These are phyloP conservation scores for Carex littledalei DNA, from an alignment of 176 grass and related monocot species.

Conservation along the genomic window DNA sequence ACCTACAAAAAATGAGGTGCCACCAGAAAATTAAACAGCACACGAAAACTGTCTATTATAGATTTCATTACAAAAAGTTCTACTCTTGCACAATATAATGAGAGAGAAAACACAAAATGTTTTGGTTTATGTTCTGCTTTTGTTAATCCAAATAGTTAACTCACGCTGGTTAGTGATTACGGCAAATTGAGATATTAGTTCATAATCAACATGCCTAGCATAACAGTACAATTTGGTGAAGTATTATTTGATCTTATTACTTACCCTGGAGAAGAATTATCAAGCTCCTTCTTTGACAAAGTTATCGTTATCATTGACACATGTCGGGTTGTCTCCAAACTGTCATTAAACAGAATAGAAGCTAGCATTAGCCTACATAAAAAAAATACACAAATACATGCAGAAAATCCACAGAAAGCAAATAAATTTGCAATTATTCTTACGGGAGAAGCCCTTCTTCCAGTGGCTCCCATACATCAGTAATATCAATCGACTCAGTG, in stretches of 20 bases:
- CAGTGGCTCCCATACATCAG: conserved; percentile 86
- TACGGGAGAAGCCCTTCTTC: conserved; percentile 94
- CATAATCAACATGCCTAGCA: background rate
- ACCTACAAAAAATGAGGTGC: conserved; percentile 33
- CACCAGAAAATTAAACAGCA: conserved; percentile 5
- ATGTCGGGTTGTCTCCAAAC: conserved; percentile 77
- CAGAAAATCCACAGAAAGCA: background rate
- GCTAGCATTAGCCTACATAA: conserved; percentile 8
- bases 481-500: conserved; percentile 75
- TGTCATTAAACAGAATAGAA: conserved; percentile 25
- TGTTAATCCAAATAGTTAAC: background rate
- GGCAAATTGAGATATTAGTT: background rate
- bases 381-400: conserved; percentile 14
- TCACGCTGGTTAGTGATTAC: background rate
- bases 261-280: conserved; percentile 76
- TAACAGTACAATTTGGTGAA: background rate
- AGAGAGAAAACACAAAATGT: background rate
- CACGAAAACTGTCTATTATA: background rate
- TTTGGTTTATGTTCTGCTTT: background rate
- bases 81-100: background rate
- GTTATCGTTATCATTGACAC: conserved; percentile 85
- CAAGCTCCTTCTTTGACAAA: conserved; percentile 65
- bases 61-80: conserved; percentile 3
- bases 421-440: conserved; percentile 21
- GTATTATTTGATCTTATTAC: background rate